Conservation (phyloP, 768 basidiomycete genomes). For the Phylloporus scabripes region DNA sequence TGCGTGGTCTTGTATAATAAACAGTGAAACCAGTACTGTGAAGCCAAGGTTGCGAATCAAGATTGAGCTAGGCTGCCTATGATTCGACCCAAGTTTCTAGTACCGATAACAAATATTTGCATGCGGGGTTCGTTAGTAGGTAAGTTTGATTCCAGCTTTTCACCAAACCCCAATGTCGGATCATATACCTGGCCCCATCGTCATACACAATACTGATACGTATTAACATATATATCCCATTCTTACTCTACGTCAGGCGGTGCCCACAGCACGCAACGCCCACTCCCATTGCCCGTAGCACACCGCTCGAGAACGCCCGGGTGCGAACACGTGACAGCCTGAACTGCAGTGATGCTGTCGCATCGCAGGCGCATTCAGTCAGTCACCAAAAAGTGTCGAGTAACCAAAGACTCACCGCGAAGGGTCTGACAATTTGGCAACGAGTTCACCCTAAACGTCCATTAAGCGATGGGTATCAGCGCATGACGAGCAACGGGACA, state of each 20-base stretch:
- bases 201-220: neutral
- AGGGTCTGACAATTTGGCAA: conserved; percentile 58
- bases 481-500: neutral
- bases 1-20: no score
- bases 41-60: no score
- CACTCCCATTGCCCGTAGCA: conserved; percentile 73
- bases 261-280: conserved; percentile 79
- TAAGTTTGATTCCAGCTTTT: neutral
- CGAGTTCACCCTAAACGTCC: conserved; percentile 53
- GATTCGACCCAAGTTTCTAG: no score
- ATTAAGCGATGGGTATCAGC: neutral
- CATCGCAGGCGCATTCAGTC: neutral
- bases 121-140: no score
- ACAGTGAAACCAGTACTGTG: no score
- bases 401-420: conserved; percentile 38
- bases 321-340: conserved; percentile 89
- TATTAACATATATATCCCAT: neutral
- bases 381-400: neutral
- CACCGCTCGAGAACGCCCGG: conserved; percentile 68
- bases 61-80: no score
- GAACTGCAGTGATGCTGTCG: conserved; percentile 73
- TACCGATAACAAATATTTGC: no score
- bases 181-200: neutral
- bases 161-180: neutral
- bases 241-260: conserved; percentile 27